Evolutionary conservation across 176 grass and related monocot species (phyloP).

Genomic region (Oryza coarctata): DNA sequence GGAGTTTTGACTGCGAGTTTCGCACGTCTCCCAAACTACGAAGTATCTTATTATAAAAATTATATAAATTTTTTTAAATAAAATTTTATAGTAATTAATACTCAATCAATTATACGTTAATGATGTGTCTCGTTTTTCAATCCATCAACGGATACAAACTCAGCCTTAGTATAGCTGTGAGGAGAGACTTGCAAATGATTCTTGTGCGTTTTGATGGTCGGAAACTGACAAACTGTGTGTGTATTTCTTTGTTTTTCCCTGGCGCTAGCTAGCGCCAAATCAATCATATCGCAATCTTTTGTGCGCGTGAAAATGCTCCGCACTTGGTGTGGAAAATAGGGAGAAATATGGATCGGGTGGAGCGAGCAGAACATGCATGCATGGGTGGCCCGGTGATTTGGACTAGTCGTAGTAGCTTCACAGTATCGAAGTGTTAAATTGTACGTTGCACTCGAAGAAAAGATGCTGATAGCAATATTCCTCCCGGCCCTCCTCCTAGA

Average conservation of each 20-base stretch:
- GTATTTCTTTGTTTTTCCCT: background rate
- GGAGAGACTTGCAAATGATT: background rate
- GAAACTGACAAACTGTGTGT: background rate
- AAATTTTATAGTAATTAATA: too few relatives aligned
- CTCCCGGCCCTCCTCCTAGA: background rate
- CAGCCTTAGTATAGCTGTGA: too few relatives aligned
- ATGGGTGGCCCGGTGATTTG: conserved; percentile 29
- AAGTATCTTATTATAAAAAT: too few relatives aligned
- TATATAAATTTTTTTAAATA: too few relatives aligned
- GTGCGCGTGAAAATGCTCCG: background rate
- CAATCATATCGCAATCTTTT: background rate
- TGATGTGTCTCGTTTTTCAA: too few relatives aligned
- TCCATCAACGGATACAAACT: too few relatives aligned
- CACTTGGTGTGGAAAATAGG: conserved; percentile 28
- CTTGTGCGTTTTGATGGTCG: background rate
- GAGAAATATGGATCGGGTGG: conserved; percentile 16
- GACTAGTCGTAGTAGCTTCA: conserved; percentile 7
- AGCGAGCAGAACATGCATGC: background rate
- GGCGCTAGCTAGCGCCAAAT: background rate
- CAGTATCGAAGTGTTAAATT: conserved; percentile 27
- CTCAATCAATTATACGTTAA: too few relatives aligned
- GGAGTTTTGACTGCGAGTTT: too few relatives aligned
- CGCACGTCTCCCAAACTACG: too few relatives aligned
- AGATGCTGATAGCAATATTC: conserved; percentile 31
- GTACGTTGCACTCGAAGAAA: conserved; percentile 42